Conservation (phyloP, 768 basidiomycete genomes). For the Sarcodon sp. region DNA sequence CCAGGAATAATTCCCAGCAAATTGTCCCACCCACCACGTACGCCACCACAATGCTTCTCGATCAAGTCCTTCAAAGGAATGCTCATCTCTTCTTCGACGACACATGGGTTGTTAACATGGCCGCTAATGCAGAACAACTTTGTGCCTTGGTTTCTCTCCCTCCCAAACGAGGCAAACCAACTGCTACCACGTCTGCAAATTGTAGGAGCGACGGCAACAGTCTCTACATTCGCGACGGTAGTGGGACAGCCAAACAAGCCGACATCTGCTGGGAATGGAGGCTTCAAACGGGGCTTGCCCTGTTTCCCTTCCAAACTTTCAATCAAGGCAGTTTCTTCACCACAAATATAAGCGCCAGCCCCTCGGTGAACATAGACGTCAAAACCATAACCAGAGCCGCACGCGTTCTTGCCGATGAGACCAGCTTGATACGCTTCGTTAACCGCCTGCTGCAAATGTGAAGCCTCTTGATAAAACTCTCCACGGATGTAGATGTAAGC, state of each 20-base stretch:
- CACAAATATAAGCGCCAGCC: slow-evolving; percentile 97
- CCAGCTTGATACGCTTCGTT: slow-evolving; percentile 88
- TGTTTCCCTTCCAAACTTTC: slow-evolving; percentile 97
- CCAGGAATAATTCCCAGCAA: slow-evolving; percentile 94
- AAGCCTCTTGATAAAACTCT: slow-evolving; percentile 93
- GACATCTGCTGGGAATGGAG: slow-evolving; percentile 97
- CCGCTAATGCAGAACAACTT: slow-evolving; percentile 95
- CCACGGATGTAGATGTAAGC: slow-evolving; percentile 99
- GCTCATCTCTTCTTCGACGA: slow-evolving; percentile 98
- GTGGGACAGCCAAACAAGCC: slow-evolving; percentile 96
- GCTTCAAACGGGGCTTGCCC: slow-evolving; percentile 95
- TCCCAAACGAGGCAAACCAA: slow-evolving; percentile 91
- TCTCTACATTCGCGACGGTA: slow-evolving; percentile 98
- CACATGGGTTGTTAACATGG: slow-evolving; percentile 96
- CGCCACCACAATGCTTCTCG: slow-evolving; percentile 95
- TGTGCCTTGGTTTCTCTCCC: slow-evolving; percentile 90
- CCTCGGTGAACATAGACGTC: slow-evolving; percentile 98
- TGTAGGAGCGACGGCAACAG: slow-evolving; percentile 94
- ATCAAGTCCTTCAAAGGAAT: slow-evolving; percentile 89
- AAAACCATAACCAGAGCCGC: slow-evolving; percentile 87
- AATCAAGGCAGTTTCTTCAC: slow-evolving; percentile 96
- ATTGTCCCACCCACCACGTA: slow-evolving; percentile 94
- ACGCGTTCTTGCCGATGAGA: slow-evolving; percentile 81
- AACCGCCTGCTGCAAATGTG: slow-evolving; percentile 91
- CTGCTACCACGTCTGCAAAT: slow-evolving; percentile 80